phyloP scores from a whole-genome alignment of 2,329 filamentous ascomycete genomes.

The Pseudogymnoascus destructans region DNA sequence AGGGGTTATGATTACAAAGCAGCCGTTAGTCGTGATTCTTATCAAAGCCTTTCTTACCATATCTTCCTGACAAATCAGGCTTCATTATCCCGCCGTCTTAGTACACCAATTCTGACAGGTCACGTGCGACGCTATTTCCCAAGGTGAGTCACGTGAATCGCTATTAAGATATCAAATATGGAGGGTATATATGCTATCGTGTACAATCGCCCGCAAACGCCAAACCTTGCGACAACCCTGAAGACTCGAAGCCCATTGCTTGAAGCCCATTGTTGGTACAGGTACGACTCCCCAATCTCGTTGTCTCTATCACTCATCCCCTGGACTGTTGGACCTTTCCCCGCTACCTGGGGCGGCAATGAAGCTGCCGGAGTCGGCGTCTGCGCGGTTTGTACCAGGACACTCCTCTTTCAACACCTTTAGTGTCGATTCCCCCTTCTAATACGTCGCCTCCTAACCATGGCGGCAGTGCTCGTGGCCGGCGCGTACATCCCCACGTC shows the following conservation, averaged over 20 bases:
- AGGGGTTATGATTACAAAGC: no score
- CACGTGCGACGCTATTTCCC: not conserved
- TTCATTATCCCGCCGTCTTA: not conserved
- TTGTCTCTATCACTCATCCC: not conserved
- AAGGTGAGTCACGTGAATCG: not conserved
- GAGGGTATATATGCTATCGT: not conserved
- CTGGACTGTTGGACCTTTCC: not conserved
- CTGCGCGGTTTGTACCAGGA: not conserved
- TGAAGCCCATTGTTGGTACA: not conserved
- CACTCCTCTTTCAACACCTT: not conserved
- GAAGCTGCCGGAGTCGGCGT: no score
- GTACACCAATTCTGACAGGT: not conserved
- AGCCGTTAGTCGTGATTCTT: no score
- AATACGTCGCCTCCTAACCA: not conserved
- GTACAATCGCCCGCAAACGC: not conserved
- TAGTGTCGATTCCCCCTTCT: not conserved
- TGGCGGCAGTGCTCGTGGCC: not conserved
- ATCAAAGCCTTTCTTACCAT: not conserved
- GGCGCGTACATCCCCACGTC: not conserved
- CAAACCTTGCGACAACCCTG: not conserved
- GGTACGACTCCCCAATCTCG: not conserved
- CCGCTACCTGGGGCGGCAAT: not conserved
- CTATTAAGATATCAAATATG: not conserved
- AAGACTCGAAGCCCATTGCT: not conserved
- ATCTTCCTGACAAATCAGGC: slow-evolving; percentile 4